Evolutionary conservation across 1,284 basidiomycete genomes (phyloP).

Genomic region (Pseudozyma tsukubaensis): DNA sequence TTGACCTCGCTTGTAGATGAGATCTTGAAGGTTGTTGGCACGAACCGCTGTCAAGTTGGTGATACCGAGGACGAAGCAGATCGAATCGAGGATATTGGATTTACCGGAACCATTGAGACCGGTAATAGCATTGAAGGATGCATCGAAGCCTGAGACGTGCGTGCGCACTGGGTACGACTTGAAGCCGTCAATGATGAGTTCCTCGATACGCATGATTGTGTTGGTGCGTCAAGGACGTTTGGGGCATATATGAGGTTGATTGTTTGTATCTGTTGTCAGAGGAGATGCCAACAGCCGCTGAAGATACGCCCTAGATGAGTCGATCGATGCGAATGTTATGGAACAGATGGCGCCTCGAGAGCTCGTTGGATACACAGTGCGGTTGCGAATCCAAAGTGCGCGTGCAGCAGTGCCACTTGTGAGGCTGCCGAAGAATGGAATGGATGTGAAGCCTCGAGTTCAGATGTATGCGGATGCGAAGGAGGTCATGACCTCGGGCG

Average conservation of each 20-base stretch:
- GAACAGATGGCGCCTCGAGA: not conserved
- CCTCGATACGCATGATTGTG: constrained; percentile 69
- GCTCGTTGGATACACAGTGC: not conserved
- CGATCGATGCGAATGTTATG: not conserved
- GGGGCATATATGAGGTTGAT: not conserved
- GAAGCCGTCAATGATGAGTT: constrained; percentile 72
- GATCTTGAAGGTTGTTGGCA: constrained; percentile 93
- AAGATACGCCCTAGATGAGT: no score
- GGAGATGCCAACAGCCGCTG: no score
- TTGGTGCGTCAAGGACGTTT: not conserved
- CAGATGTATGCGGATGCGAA: not conserved
- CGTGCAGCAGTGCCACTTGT: no score
- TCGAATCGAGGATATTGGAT: constrained; percentile 72
- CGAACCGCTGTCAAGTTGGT: constrained; percentile 74
- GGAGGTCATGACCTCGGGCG: not conserved
- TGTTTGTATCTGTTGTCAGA: no score
- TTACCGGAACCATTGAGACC: constrained; percentile 81
- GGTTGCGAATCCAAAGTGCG: not conserved
- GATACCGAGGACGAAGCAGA: constrained; percentile 68
- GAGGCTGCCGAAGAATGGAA: not conserved
- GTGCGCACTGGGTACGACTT: constrained; percentile 87
- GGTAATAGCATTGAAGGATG: constrained; percentile 97
- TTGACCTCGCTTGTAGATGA: constrained; percentile 97
- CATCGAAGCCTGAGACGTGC: constrained; percentile 92
- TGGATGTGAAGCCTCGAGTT: not conserved